Evolutionary conservation across 768 basidiomycete species (phyloP).

Genomic region (Crepidotus variabilis): DNA sequence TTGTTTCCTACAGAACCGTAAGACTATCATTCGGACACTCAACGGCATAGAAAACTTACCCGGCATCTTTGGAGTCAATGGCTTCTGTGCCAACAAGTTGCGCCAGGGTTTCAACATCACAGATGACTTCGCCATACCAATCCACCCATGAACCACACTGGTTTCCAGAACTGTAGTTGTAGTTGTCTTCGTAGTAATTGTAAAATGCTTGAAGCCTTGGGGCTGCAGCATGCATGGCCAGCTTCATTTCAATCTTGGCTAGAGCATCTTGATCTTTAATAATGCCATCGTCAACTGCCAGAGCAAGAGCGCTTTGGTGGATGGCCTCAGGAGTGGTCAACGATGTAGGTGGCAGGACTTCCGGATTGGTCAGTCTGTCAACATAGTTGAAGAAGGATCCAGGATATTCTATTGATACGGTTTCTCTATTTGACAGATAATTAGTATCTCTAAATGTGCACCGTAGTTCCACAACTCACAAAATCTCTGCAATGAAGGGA

Average conservation of each 20-base stretch:
- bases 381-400: constrained; percentile 75
- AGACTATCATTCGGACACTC: background rate
- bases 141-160: constrained; percentile 76
- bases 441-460: background rate
- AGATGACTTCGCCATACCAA: constrained; percentile 75
- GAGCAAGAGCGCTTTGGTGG: constrained; percentile 51
- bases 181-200: constrained; percentile 54
- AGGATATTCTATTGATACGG: constrained; percentile 69
- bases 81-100: constrained; percentile 49
- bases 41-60: constrained; percentile 22
- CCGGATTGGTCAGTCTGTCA: constrained; percentile 55
- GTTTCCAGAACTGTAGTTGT: constrained; percentile 24
- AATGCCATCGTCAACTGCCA: constrained; percentile 42
- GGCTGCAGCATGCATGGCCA: constrained; percentile 73
- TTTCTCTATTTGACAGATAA: constrained; percentile 54
- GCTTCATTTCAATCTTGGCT: constrained; percentile 61
- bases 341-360: constrained; percentile 31
- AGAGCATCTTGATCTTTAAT: constrained; percentile 47
- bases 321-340: constrained; percentile 34
- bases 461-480: constrained; percentile 39
- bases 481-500: constrained; percentile 56
- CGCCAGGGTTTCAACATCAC: constrained; percentile 58
- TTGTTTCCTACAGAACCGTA: constrained; percentile 10
- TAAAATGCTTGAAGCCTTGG: constrained; percentile 86
- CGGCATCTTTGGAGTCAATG: constrained; percentile 32